Evolutionary conservation across 2,329 filamentous ascomycete species (phyloP).

Genomic region (Aaosphaeria arxii): DNA sequence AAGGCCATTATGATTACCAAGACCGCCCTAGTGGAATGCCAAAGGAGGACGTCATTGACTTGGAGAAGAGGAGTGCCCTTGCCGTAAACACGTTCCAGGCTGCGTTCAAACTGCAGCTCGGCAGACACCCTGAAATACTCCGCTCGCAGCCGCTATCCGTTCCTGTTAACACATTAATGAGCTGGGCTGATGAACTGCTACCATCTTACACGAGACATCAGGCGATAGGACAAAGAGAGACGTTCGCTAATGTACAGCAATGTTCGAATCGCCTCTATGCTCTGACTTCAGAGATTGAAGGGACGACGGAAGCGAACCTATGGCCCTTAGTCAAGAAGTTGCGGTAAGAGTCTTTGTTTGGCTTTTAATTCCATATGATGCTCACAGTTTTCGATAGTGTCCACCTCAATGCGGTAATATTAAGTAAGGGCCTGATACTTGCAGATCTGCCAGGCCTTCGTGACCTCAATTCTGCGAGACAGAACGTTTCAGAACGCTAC

Average conservation of each 20-base stretch:
- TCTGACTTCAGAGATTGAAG: conserved; percentile 38
- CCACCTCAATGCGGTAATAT: conserved; percentile 43
- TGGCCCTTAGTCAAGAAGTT: conserved; percentile 50
- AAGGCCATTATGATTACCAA: conserved; percentile 35
- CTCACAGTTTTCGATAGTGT: conserved; percentile 34
- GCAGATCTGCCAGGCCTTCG: conserved; percentile 51
- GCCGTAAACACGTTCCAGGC: conserved; percentile 20
- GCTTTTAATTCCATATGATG: conserved; percentile 5
- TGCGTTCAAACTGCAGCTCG: conserved; percentile 9
- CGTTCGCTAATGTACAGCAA: conserved; percentile 32
- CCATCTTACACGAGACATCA: neutral
- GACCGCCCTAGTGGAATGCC: conserved; percentile 17
- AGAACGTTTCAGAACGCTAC: conserved; percentile 46
- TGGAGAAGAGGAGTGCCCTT: conserved; percentile 28
- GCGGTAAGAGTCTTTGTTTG: conserved; percentile 26
- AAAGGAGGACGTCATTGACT: conserved; percentile 5
- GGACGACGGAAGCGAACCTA: conserved; percentile 12
- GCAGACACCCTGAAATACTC: conserved; percentile 8
- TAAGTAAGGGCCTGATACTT: conserved; percentile 48
- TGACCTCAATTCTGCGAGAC: conserved; percentile 46
- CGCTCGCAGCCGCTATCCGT: conserved; percentile 8
- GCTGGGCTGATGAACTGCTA: conserved; percentile 11
- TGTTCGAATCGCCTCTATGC: conserved; percentile 36
- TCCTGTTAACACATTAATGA: conserved; percentile 11
- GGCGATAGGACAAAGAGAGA: conserved; percentile 16